These are phyloP conservation scores for Podila epigama DNA, from an alignment of 192 early-diverging fungal genomes.

Conservation along the genomic window DNA sequence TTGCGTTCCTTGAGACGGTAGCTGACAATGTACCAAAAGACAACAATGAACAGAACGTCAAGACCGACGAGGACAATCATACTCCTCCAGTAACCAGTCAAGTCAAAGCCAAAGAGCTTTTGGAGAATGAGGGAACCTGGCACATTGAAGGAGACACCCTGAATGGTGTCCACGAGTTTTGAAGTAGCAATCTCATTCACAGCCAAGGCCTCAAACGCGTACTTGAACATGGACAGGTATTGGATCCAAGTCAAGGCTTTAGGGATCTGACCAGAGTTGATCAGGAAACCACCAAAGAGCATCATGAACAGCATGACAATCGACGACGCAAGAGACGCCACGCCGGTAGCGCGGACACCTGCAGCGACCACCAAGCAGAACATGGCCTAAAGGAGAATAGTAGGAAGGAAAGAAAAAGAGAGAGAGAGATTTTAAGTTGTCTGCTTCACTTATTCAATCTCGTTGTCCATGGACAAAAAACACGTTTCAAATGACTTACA, in stretches of 20 bases:
- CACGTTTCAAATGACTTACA: no score
- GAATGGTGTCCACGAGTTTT: constrained; percentile 33
- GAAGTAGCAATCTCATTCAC: constrained; percentile 61
- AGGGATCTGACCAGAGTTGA: constrained; percentile 76
- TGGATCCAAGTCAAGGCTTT: constrained; percentile 68
- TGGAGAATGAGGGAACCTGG: constrained; percentile 48
- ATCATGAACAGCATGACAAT: constrained; percentile 79
- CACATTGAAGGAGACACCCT: constrained; percentile 38
- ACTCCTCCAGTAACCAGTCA: constrained; percentile 31
- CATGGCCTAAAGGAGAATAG: no score
- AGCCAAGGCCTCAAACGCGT: constrained; percentile 75
- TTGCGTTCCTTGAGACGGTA: constrained; percentile 47
- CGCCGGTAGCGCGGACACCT: constrained; percentile 63
- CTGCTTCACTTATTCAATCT: no score
- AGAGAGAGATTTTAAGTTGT: no score
- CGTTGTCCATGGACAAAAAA: no score
- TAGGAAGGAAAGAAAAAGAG: no score
- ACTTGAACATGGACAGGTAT: constrained; percentile 76
- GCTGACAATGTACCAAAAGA: constrained; percentile 30
- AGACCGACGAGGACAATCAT: constrained; percentile 38
- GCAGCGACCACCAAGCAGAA: constrained; percentile 66
- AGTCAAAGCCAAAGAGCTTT: constrained; percentile 52
- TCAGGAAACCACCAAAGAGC: constrained; percentile 78
- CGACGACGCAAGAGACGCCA: constrained; percentile 66
- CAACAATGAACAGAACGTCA: constrained; percentile 21